Evolutionary conservation across 192 early-diverging fungal genomes (phyloP).

Genomic region (Backusella tuberculispora): DNA sequence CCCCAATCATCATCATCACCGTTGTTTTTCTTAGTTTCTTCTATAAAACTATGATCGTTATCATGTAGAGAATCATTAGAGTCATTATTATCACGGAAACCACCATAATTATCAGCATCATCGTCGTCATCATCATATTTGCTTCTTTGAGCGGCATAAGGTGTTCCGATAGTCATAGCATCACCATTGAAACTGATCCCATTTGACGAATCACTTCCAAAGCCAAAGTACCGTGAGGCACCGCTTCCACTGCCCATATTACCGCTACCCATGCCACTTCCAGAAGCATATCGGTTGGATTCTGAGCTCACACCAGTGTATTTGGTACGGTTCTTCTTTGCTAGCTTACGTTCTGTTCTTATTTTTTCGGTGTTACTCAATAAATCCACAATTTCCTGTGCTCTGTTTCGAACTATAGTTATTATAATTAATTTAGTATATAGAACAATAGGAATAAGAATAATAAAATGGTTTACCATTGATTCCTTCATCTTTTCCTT

Average conservation of each 20-base stretch:
- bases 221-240: slow-evolving; percentile 54
- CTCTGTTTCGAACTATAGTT: slow-evolving; percentile 75
- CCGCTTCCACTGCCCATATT: slow-evolving; percentile 40
- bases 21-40: not conserved
- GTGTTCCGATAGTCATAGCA: slow-evolving; percentile 41
- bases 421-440: not conserved
- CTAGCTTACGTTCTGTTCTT: slow-evolving; percentile 85
- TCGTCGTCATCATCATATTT: slow-evolving; percentile 17
- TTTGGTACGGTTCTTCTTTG: slow-evolving; percentile 87
- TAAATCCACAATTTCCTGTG: slow-evolving; percentile 89
- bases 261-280: slow-evolving; percentile 37
- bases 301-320: slow-evolving; percentile 78
- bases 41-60: not conserved
- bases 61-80: slow-evolving; percentile 26
- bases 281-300: slow-evolving; percentile 48
- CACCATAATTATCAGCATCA: slow-evolving; percentile 19
- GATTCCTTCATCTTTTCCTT: slow-evolving; percentile 96
- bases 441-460: not conserved
- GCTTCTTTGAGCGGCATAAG: slow-evolving; percentile 34
- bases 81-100: slow-evolving; percentile 26
- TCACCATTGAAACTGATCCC: slow-evolving; percentile 45
- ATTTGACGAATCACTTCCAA: slow-evolving; percentile 64
- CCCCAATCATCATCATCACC: slow-evolving; percentile 76
- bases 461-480: slow-evolving; percentile 68
- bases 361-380: slow-evolving; percentile 81